phyloP scores from a whole-genome alignment of 371 early-diverging fungal species.

The Saksenaea vasiformis region DNA sequence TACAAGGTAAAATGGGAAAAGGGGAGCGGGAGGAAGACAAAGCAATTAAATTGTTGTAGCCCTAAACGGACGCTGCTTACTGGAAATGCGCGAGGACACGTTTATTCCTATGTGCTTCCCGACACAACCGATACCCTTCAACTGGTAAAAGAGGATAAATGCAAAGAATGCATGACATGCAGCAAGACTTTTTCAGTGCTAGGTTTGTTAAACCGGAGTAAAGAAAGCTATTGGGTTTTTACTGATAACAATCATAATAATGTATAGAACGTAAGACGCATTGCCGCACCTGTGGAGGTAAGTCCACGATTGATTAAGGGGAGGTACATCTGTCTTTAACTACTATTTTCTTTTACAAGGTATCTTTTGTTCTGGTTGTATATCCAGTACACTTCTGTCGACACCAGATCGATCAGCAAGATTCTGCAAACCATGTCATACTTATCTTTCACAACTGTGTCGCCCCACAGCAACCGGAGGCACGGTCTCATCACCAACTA shows the following conservation, averaged over 20 bases:
- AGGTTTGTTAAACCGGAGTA: constrained; percentile 46
- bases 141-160: constrained; percentile 59
- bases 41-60: constrained; percentile 10
- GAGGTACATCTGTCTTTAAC: background rate
- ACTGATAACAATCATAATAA: background rate
- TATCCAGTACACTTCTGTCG: constrained; percentile 20
- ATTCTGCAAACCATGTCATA: constrained; percentile 32
- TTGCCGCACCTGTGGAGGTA: constrained; percentile 52
- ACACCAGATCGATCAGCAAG: constrained; percentile 35
- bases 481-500: background rate
- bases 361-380: constrained; percentile 34
- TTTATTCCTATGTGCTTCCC: constrained; percentile 67
- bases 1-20: constrained; percentile 39
- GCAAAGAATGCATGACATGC: constrained; percentile 64
- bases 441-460: background rate
- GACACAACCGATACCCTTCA: constrained; percentile 72
- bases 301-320: background rate
- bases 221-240: no score
- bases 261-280: constrained; percentile 38
- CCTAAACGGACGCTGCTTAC: constrained; percentile 59
- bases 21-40: background rate
- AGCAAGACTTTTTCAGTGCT: constrained; percentile 58
- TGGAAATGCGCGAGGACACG: constrained; percentile 63
- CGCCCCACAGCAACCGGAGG: background rate
- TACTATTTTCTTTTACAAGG: constrained; percentile 20